Percentiles rank a stretch among this genome's conserved stretches.
phyloP scores from a whole-genome alignment of 257 asterid genomes.

The Solanum pennellii region DNA sequence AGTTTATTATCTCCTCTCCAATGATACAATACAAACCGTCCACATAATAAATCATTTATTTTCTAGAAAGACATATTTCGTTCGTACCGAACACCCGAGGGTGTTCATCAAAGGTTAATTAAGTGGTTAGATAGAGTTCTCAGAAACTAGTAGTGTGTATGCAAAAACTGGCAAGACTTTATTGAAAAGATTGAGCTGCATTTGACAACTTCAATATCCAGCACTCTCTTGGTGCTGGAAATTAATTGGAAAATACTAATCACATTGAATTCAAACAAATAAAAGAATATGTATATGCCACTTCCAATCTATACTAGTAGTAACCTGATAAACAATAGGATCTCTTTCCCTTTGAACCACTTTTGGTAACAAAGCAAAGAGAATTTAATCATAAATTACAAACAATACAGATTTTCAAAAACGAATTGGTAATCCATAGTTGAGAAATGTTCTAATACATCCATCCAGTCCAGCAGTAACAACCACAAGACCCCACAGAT shows the following conservation, averaged over 20 bases:
- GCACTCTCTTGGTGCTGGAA: neutral
- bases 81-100: too few relatives aligned
- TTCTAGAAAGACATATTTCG: too few relatives aligned
- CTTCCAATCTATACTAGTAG: neutral
- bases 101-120: too few relatives aligned
- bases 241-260: neutral
- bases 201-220: neutral
- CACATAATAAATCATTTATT: too few relatives aligned
- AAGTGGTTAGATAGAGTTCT: neutral
- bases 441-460: slow-evolving; percentile 75
- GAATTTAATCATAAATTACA: neutral
- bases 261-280: neutral
- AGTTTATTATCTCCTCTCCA: neutral
- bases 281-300: neutral
- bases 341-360: neutral
- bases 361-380: neutral
- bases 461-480: slow-evolving; percentile 98
- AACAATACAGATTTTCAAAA: slow-evolving; percentile 20
- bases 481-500: slow-evolving; percentile 76
- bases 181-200: neutral
- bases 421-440: slow-evolving; percentile 65
- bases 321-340: neutral
- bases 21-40: too few relatives aligned
- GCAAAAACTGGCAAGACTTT: neutral
- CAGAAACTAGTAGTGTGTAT: neutral